Base-by-base conservation (phyloP, 257 asterid genomes). In the Solanum bukasovii region DNA sequence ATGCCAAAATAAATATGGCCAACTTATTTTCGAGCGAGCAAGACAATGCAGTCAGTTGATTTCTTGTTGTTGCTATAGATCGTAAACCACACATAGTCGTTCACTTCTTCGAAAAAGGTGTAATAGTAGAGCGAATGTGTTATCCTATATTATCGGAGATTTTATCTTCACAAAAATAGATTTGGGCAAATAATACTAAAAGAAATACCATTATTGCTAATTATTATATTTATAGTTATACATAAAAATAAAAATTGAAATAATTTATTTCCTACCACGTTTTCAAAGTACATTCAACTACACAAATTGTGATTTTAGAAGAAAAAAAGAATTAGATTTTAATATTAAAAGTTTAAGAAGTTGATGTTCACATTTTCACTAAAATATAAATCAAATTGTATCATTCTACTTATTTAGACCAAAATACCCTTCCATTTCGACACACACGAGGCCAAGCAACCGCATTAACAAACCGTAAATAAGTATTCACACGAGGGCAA, bases 11-110 rank as follows among this genome's bases (percentile, higher is more conserved):
- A 49, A 49, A 49, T 16, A 14, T 49, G 56, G 3, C 8, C 61
- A 49, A 14, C 3, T 49, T 49, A 21, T 5, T 49, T 14, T 49
- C 3, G 21, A 49, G 59, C 1, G 18, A 49, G 61, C 8, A 13
- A 1, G 8, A n/a, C n/a, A n/a, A n/a, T n/a, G n/a, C 3, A 49
- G 8, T 14, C 6, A 49, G 3, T 0, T 16, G 3, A 14, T 46
- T 46, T 2, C 0, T 46, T 49, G 8, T 16, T 49, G 21, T 49
- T 49, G 0, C 3, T 49, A 49, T 49, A 49, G 21, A 0, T 49
- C 8, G 3, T 49, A 16, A 5, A 49, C 3, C 21, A 49, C 61
- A 49, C 18, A 46, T 2, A 13, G 59, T 49, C 8, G 61, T 14
- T 49, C 8, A 49, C 23, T 49, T 49, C 1, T 14, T 49, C 8